Evolutionary conservation across 441 rosid species (phyloP).

Genomic region (Lepidium campestre): DNA sequence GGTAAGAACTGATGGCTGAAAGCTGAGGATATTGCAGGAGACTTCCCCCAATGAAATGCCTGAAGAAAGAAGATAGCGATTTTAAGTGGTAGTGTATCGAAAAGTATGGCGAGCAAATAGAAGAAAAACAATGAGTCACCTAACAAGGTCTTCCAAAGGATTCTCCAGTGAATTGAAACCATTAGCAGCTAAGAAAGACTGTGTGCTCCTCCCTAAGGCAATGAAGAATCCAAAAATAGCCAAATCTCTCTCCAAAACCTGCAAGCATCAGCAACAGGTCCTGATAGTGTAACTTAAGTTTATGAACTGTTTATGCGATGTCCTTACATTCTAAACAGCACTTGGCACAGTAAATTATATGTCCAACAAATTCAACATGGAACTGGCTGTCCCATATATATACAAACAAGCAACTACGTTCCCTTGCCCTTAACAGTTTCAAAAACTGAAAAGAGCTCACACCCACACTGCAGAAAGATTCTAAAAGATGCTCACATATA

Average conservation of each 20-base stretch:
- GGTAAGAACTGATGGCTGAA: conserved; percentile 93
- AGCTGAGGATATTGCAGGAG: conserved; percentile 94
- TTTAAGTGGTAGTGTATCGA: conserved; percentile 1
- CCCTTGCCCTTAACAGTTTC: not conserved
- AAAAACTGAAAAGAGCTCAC: not conserved
- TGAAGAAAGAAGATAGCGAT: conserved; percentile 27
- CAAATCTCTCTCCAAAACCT: conserved; percentile 96
- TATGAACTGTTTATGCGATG: not conserved
- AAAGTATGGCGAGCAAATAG: conserved; percentile 16
- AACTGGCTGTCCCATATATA: not conserved
- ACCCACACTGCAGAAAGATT: not conserved
- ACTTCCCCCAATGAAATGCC: conserved; percentile 93
- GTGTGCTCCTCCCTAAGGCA: conserved; percentile 87
- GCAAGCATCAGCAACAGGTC: conserved; percentile 34
- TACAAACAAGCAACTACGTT: not conserved
- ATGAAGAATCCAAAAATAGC: conserved; percentile 98
- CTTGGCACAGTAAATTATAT: not conserved
- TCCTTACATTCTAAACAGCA: not conserved
- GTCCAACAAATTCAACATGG: not conserved
- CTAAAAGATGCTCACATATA: conserved; percentile 5
- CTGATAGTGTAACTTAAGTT: not conserved
- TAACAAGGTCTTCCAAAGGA: conserved; percentile 68
- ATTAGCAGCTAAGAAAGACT: conserved; percentile 68
- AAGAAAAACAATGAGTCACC: conserved; percentile 40
- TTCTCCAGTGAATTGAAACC: conserved; percentile 62